A percentile compares a stretch with the other conserved stretches of the same genome.
Evolutionary conservation across 2,329 filamentous ascomycete genomes (phyloP).

Genomic region (Diaporthe sp.): DNA sequence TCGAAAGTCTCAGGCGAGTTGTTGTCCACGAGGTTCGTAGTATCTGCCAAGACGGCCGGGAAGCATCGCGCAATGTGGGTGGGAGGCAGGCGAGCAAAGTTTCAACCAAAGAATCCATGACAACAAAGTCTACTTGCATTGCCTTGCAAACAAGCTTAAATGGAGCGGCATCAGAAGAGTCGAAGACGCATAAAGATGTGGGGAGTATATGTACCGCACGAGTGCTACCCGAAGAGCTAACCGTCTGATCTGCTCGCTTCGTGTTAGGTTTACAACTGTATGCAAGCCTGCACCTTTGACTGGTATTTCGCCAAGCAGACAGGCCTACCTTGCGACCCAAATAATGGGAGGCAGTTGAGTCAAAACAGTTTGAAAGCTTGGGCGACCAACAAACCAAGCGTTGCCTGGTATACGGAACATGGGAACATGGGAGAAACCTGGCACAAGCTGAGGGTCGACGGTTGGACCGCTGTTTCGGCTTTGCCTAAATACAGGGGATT

Average conservation of each 20-base stretch:
- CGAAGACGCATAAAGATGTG: not conserved
- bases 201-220: not conserved
- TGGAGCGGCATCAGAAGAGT: not conserved
- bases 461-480: conserved; percentile 4
- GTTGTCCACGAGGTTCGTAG: not conserved
- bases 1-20: not conserved
- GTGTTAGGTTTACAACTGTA: not conserved
- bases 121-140: not conserved
- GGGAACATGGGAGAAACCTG: not conserved
- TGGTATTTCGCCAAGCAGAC: not conserved
- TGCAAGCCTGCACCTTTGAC: not conserved
- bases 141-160: not conserved
- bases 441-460: not conserved
- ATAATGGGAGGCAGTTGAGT: not conserved
- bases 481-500: not conserved
- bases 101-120: not conserved
- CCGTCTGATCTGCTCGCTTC: not conserved
- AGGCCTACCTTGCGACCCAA: not conserved
- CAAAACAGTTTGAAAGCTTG: conserved; percentile 15
- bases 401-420: conserved; percentile 2
- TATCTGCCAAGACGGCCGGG: not conserved
- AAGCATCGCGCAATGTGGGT: too few relatives aligned
- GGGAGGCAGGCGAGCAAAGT: not conserved
- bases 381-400: not conserved
- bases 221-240: not conserved